phyloP scores from a whole-genome alignment of 306 rosid genomes.

The Trichosanthes cucumerina region DNA sequence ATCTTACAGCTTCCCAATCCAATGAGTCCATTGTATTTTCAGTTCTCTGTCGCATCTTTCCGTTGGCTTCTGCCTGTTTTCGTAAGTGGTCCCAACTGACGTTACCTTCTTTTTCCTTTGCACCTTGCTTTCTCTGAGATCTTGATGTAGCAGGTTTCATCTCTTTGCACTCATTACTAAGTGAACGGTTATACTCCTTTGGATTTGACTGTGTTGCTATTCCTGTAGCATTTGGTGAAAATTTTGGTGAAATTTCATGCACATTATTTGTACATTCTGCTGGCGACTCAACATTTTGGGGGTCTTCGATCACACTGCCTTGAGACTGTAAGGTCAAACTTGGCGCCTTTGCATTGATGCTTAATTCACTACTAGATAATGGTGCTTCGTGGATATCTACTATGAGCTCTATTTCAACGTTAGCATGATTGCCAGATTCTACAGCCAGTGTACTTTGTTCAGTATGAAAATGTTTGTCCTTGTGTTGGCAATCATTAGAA shows the following conservation, averaged over 20 bases:
- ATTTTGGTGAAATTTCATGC: slow-evolving; percentile 13
- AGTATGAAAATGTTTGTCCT: slow-evolving; percentile 27
- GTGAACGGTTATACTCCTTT: slow-evolving; percentile 22
- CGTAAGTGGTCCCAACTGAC: slow-evolving; percentile 74
- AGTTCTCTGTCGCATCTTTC: slow-evolving; percentile 50
- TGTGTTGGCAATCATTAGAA: slow-evolving; percentile 30
- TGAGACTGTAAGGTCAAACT: slow-evolving; percentile 26
- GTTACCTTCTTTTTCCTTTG: slow-evolving; percentile 36
- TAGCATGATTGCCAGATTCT: slow-evolving; percentile 35
- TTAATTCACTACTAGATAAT: slow-evolving; percentile 12
- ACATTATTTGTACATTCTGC: slow-evolving; percentile 16
- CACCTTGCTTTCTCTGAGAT: slow-evolving; percentile 28
- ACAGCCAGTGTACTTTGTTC: slow-evolving; percentile 33
- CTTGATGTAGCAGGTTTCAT: slow-evolving; percentile 32
- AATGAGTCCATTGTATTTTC: slow-evolving; percentile 69
- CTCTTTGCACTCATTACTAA: slow-evolving; percentile 32
- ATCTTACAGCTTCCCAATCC: slow-evolving; percentile 96
- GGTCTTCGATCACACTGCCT: slow-evolving; percentile 18
- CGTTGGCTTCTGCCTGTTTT: slow-evolving; percentile 42
- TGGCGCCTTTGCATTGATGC: slow-evolving; percentile 16
- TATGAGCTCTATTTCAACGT: slow-evolving; percentile 9
- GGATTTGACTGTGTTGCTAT: slow-evolving; percentile 25
- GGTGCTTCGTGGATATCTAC: slow-evolving; percentile 18
- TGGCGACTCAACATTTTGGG: slow-evolving; percentile 12
- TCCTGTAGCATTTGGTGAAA: slow-evolving; percentile 22